Evolutionary conservation across 495 filamentous ascomycete species (phyloP).

Genomic region (Neurospora hispaniola): DNA sequence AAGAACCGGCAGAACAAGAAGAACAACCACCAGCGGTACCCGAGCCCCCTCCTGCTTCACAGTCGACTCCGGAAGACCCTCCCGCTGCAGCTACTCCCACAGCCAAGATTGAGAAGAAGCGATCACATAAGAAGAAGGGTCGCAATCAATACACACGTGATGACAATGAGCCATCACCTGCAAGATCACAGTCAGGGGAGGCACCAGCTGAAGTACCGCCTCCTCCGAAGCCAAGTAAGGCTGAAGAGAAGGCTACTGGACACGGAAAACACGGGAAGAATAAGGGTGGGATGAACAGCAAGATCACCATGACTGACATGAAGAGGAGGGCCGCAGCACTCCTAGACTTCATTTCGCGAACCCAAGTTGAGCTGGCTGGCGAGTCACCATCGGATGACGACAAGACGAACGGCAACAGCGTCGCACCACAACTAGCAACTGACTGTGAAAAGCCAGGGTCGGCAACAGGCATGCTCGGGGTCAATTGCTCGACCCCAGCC

Average conservation of each 20-base stretch:
- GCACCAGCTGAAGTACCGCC: not conserved
- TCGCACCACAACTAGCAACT: not conserved
- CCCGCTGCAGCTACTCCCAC: constrained; percentile 27
- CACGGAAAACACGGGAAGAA: constrained; percentile 22
- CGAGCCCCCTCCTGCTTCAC: constrained; percentile 13
- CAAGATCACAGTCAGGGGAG: constrained; percentile 58
- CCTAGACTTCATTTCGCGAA: constrained; percentile 80
- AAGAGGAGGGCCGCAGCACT: constrained; percentile 74
- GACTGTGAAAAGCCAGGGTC: constrained; percentile 1
- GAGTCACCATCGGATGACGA: constrained; percentile 21
- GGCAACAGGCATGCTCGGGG: not conserved
- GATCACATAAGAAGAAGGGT: constrained; percentile 59
- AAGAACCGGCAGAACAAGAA: constrained; percentile 23
- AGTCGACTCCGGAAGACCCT: constrained; percentile 45
- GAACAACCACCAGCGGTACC: constrained; percentile 8
- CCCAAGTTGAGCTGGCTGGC: constrained; percentile 78
- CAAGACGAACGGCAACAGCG: constrained; percentile 10
- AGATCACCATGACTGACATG: constrained; percentile 86
- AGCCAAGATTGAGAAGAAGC: constrained; percentile 28
- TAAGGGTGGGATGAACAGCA: constrained; percentile 41
- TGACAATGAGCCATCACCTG: constrained; percentile 55
- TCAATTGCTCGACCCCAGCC: constrained; percentile 1
- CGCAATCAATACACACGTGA: constrained; percentile 84
- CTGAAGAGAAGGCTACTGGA: constrained; percentile 11
- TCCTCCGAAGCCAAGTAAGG: constrained; percentile 12